Base-by-base conservation (phyloP, 2,329 filamentous ascomycete genomes). In the Parafenestella ontariensis region DNA sequence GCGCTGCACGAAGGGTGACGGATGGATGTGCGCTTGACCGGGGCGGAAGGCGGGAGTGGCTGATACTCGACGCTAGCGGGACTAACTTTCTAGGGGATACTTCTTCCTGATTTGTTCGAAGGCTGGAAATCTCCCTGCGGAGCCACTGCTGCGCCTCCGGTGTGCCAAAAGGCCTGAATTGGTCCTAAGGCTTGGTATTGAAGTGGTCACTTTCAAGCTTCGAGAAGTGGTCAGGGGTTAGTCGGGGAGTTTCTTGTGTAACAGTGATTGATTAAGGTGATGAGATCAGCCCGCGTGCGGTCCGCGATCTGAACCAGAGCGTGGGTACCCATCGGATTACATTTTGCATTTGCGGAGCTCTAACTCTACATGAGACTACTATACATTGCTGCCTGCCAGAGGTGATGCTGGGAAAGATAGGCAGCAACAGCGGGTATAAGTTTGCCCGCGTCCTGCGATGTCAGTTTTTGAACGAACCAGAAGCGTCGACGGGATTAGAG, bases 31-130 rank as follows among this genome's bases (percentile, higher is more conserved):
- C 41, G 56, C 39, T 51, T 49, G 47, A 33, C 41, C 42, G 50
- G 58, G 46, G 50, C 41, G 52, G 54, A 58, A 45, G 46, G 61
- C 70, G 71, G 69, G 52, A 62, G 66, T 71, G 71, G 70, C 71
- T 71, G 65, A 52, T 46, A 31, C 49, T 43, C 37, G 34, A 28
- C 54, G 41, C 40, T 41, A 59, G 39, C 20, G 29, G 26, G 5
- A 18, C 23, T 4, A 47, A n/a, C 45, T 13, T 40, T 46, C 31
- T 28, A n/a, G 39, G 50, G 48, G 48, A 46, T 50, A 36, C 46
- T 23, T 40, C 21, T 43, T 36, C 57, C 51, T 68, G 46, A 67
- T 64, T 65, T 29, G 65, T 37, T 48, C 13, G 29, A 20, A 9
- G 46, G 49, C 46, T 24, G 48, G 46, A 42, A 24, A 52, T 24